Evolutionary conservation across 1,284 basidiomycete genomes (phyloP), one percentile per base, ranked within the genome.

Genomic region (Vanrija sp.): DNA sequence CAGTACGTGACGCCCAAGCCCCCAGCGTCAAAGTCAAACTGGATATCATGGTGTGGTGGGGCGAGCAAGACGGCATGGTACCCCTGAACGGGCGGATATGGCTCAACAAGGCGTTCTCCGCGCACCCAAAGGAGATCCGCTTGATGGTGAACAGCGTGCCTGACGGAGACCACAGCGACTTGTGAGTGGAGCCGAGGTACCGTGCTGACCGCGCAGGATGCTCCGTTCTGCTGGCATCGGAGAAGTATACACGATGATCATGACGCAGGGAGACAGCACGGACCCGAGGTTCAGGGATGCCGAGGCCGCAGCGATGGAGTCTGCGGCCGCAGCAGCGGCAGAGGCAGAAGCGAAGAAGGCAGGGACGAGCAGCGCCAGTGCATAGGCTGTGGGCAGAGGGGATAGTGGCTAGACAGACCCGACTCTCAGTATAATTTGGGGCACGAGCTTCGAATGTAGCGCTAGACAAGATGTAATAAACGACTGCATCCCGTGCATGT

Each of bases 61-160:
- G 61, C 28, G 61, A 54, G 6, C 39, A 52, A 46, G 61, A 62
- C 47, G 61, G 54, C 39, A 62, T 62, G 61, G 61, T 62, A 26
- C 61, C 61, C 15, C n/a, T 26, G 6, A 62, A 62, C 28, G 61
- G 61, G 12, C 57, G 59, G 46, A 23, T 52, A 42, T 62, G 61
- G 61, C 51, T 62, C 15, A 62, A 59, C 52, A 59, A 58, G 55
- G 25, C 43, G 16, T 46, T 62, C 6, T 39, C 54, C 10, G 40
- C 50, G 38, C 52, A 61, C 26, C 60, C 57, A 0, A 18, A 16
- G 5, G 52, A 56, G 23, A 57, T 62, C 39, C 38, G 19, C 12
- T 48, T 62, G 25, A 53, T 38, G 26, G 39, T 50, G 5, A 55
- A 62, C 50, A 46, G 54, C 49, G 55, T 62, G 18, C 52, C 54